A percentile compares a stretch with the other conserved stretches of the same genome.
phyloP scores from a whole-genome alignment of 2,329 filamentous ascomycete species.

The Balansia obtecta region DNA sequence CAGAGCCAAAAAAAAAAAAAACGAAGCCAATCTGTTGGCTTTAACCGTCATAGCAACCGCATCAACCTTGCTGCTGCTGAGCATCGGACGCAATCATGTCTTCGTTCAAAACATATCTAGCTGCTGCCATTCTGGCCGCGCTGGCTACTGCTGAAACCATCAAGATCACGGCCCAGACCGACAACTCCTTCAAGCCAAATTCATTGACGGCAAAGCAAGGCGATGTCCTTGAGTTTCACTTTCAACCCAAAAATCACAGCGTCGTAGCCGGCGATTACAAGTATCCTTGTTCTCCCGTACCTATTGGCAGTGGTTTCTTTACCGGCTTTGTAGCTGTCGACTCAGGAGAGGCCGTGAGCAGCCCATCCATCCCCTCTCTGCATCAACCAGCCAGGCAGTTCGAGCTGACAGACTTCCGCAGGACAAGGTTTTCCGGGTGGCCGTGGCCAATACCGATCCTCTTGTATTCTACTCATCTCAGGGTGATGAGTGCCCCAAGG shows the following conservation, averaged over 20 bases:
- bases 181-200: slow-evolving; percentile 22
- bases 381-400: no score
- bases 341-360: slow-evolving; percentile 17
- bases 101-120: slow-evolving; percentile 16
- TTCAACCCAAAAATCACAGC: slow-evolving; percentile 24
- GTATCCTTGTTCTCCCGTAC: slow-evolving; percentile 21
- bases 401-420: slow-evolving; percentile 7
- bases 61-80: not conserved
- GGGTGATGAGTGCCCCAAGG: slow-evolving; percentile 22
- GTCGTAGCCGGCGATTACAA: slow-evolving; percentile 23
- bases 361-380: no score
- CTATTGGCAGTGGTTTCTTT: slow-evolving; percentile 23
- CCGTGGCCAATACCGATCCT: slow-evolving; percentile 19
- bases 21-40: no score
- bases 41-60: not conserved
- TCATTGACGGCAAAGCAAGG: slow-evolving; percentile 19
- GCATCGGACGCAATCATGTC: slow-evolving; percentile 13
- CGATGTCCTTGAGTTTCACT: slow-evolving; percentile 25
- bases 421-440: slow-evolving; percentile 24
- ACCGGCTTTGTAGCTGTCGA: slow-evolving; percentile 21
- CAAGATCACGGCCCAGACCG: slow-evolving; percentile 20
- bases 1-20: no score
- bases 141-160: slow-evolving; percentile 20
- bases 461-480: slow-evolving; percentile 28
- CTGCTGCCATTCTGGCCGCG: slow-evolving; percentile 13